phyloP scores from a whole-genome alignment of 2,329 filamentous ascomycete genomes.

The Aspergillus pseudoterreus region DNA sequence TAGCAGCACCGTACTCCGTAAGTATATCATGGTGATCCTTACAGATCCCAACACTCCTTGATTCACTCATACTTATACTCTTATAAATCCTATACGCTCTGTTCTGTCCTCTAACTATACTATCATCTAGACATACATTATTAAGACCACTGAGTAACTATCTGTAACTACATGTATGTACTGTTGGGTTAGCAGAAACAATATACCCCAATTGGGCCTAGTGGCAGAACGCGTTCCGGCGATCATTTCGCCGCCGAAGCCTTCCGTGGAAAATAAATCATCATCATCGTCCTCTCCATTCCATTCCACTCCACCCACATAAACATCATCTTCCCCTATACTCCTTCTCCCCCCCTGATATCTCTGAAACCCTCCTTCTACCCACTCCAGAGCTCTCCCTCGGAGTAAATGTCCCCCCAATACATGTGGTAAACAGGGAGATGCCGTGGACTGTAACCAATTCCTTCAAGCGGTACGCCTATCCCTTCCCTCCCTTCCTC shows the following conservation, averaged over 20 bases:
- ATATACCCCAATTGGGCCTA: too few species aligned
- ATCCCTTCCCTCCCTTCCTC: conserved; percentile 5
- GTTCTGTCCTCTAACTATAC: too few species aligned
- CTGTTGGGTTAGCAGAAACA: too few species aligned
- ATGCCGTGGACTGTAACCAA: conserved; percentile 51
- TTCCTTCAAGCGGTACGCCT: conserved; percentile 46
- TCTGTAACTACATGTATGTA: too few species aligned
- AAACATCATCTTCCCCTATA: neutral
- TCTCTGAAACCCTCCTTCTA: neutral
- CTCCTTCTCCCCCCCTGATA: neutral
- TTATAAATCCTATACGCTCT: too few species aligned
- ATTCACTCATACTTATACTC: too few species aligned
- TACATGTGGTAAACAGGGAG: conserved; percentile 28
- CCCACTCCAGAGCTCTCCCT: too few species aligned
- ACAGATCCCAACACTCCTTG: too few species aligned
- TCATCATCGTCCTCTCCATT: conserved; percentile 12
- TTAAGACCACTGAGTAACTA: too few species aligned
- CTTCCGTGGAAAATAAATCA: conserved; percentile 19
- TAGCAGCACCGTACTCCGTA: too few species aligned
- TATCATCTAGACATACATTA: too few species aligned
- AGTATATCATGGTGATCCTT: too few species aligned
- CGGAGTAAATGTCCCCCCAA: conserved; percentile 5
- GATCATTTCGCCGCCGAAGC: conserved; percentile 20
- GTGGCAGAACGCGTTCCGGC: conserved; percentile 21
- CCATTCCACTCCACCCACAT: neutral